These are phyloP conservation scores for Calonectria pteridis DNA, from an alignment of 2,329 filamentous ascomycete species.

Conservation along the genomic window DNA sequence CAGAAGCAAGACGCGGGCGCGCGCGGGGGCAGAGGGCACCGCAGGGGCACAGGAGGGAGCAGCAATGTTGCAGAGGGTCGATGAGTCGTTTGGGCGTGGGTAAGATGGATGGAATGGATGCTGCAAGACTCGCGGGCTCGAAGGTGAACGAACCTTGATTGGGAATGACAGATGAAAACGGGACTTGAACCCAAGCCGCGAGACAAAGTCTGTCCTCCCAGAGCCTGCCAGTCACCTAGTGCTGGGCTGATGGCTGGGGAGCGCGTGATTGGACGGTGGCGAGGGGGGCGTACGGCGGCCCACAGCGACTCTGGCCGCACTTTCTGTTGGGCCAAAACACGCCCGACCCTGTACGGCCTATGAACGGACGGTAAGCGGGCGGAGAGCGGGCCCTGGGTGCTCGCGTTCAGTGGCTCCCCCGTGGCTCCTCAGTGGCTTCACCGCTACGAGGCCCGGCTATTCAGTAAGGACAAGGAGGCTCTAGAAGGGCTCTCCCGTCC, in stretches of 20 bases:
- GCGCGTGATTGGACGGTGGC: constrained; percentile 40
- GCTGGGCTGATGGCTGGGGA: constrained; percentile 19
- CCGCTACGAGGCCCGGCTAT: constrained; percentile 17
- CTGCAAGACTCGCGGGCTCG: constrained; percentile 23
- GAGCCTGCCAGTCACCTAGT: not conserved
- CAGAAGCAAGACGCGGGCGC: constrained; percentile 31
- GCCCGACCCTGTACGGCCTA: not conserved
- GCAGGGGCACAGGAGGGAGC: constrained; percentile 12
- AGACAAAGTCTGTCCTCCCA: constrained; percentile 38
- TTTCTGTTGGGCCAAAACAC: constrained; percentile 23
- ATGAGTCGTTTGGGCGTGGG: constrained; percentile 30
- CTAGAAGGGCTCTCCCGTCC: constrained; percentile 13
- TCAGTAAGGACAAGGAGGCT: not conserved
- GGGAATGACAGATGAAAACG: constrained; percentile 35
- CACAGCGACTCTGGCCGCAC: constrained; percentile 29
- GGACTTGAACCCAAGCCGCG: constrained; percentile 36
- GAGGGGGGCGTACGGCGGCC: constrained; percentile 33
- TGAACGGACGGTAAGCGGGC: not conserved
- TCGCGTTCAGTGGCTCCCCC: constrained; percentile 18
- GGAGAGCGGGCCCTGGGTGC: not conserved
- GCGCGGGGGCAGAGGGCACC: constrained; percentile 10
- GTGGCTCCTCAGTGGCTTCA: constrained; percentile 14
- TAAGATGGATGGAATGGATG: constrained; percentile 33
- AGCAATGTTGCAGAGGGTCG: constrained; percentile 17
- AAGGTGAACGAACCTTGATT: constrained; percentile 43